Base-by-base conservation (phyloP, 2,329 filamentous ascomycete genomes). In the Paraconiothyrium brasiliense region DNA sequence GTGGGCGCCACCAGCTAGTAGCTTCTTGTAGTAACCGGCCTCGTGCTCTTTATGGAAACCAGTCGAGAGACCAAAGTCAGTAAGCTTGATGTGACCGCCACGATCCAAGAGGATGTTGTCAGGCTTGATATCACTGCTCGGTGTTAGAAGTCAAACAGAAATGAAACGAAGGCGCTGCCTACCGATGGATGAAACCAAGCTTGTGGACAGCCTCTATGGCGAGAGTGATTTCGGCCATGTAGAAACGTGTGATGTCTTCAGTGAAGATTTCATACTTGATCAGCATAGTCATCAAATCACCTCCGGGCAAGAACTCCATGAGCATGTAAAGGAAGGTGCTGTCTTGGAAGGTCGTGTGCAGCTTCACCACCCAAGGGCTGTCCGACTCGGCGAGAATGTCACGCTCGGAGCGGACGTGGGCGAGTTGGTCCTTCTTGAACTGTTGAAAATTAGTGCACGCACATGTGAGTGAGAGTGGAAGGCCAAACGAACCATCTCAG, bases 191-290 rank as follows among this genome's bases (percentile, higher is more conserved):
- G 82, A 97, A 99, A 64, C 95, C 95, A 67, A 98, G 87, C 79
- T 97, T 97, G 81, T 99, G 95, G 46, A 99, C 95, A 14, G 95
- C 95, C 77, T 99, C 95, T 69, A 99, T 98, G n/a, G 95, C 95
- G 76, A 98, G 86, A 27, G 97, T 92, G 72, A 98, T 94, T 80
- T 99, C 94, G 27, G 95, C 95, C 88, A 99, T 99, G 81, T 99
- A 99, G 81, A 99, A 99, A 20, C 95, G 89, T 34, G 95, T 99
- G 69, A 99, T 98, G 70, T 99, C 95, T 79, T 98, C 94, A 0
- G 93, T 97, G 80, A 99, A 99, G 78, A 99, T 97, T 79, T 99
- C 95, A 76, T 99, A 99, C 85, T 98, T 99, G 84, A 99, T 99
- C 70, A 99, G 85, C 95, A 99, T 99, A 3, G 95, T 99, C 95